These are phyloP conservation scores for Monosporascus sp. DNA, from an alignment of 2,329 filamentous ascomycete genomes.

Conservation along the genomic window DNA sequence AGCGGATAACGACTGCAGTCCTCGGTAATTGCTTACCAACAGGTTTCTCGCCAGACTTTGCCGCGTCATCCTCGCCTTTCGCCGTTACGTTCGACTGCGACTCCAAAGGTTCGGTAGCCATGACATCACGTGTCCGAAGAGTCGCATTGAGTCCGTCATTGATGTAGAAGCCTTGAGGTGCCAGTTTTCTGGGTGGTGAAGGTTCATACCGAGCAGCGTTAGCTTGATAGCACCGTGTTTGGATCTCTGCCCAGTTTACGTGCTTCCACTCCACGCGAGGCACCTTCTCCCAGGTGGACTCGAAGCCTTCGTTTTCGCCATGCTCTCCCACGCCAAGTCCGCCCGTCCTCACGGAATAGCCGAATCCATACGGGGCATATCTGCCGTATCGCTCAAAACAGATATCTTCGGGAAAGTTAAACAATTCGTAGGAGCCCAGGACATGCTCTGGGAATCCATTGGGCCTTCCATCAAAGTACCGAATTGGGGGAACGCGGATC, in stretches of 20 bases:
- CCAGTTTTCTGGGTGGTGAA: slow-evolving; percentile 32
- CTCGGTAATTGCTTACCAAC: slow-evolving; percentile 37
- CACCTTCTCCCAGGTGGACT: slow-evolving; percentile 67
- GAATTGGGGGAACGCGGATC: slow-evolving; percentile 62
- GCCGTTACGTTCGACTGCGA: slow-evolving; percentile 5
- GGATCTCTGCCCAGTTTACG: slow-evolving; percentile 74
- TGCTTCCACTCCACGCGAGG: slow-evolving; percentile 71
- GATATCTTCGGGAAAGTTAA: slow-evolving; percentile 75
- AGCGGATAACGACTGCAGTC: slow-evolving; percentile 75
- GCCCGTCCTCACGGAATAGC: slow-evolving; percentile 73
- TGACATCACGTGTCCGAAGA: slow-evolving; percentile 19
- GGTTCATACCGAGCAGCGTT: slow-evolving; percentile 67
- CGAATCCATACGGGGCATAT: slow-evolving; percentile 82
- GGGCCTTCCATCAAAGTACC: slow-evolving; percentile 72
- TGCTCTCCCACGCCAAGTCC: slow-evolving; percentile 82
- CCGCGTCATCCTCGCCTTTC: slow-evolving; percentile 14
- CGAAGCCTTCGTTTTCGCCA: slow-evolving; percentile 75
- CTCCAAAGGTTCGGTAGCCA: slow-evolving; percentile 9
- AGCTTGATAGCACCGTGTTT: slow-evolving; percentile 65
- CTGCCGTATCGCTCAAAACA: slow-evolving; percentile 92
- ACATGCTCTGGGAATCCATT: slow-evolving; percentile 79
- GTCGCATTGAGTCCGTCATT: slow-evolving; percentile 26
- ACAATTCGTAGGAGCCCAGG: slow-evolving; percentile 78
- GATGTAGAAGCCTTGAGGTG: slow-evolving; percentile 48
- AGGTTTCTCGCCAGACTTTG: slow-evolving; percentile 12